phyloP scores from a whole-genome alignment of 139 green algal species.

The Yamagishiella unicocca region DNA sequence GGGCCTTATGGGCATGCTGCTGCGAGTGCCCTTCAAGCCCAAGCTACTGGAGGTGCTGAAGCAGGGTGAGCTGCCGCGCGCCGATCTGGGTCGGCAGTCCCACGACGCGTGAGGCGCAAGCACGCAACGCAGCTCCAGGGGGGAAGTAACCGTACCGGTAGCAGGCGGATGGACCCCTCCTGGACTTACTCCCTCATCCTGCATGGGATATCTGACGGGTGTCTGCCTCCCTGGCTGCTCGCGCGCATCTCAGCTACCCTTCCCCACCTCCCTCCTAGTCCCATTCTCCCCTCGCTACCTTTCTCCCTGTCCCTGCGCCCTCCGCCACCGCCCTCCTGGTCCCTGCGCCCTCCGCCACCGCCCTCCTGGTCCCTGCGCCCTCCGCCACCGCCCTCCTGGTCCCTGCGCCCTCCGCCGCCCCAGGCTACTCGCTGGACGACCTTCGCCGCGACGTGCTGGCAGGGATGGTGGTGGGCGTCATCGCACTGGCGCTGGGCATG shows the following conservation, averaged over 20 bases:
- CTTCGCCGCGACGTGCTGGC: slow-evolving; percentile 25
- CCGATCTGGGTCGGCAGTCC: background rate
- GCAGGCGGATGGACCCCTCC: no score
- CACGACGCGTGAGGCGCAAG: background rate
- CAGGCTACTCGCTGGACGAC: slow-evolving; percentile 35
- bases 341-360: no score
- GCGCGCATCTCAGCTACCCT: no score
- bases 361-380: no score
- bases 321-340: no score
- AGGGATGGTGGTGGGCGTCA: slow-evolving; percentile 46
- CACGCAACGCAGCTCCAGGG: no score
- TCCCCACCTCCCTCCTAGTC: no score
- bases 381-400: no score
- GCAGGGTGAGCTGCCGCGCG: slow-evolving; percentile 5
- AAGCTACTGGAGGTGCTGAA: slow-evolving; percentile 49
- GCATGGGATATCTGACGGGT: no score
- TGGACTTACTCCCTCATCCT: no score
- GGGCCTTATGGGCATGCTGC: background rate
- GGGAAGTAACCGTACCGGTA: no score
- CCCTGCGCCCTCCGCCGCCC: background rate
- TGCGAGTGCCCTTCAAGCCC: slow-evolving; percentile 43
- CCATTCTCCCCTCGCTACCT: background rate
- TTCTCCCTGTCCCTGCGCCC: background rate
- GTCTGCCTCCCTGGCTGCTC: no score
- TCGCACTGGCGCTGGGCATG: slow-evolving; percentile 58